These are phyloP conservation scores for Paramecium primaurelia DNA, from an alignment of 73 alveolate genomes.

Conservation along the genomic window DNA sequence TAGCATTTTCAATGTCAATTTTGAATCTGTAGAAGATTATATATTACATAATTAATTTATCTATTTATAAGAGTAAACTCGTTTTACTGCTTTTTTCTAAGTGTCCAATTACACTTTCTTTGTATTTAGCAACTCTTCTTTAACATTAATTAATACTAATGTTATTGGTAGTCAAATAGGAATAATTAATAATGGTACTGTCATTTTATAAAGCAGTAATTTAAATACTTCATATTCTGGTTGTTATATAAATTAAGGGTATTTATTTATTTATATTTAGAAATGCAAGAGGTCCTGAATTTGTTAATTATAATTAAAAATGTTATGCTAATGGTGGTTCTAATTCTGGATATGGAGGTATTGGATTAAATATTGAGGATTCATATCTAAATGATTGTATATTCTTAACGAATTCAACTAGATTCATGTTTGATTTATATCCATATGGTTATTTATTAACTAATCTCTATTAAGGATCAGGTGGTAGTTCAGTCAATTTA, in stretches of 20 bases:
- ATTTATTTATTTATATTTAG: not conserved
- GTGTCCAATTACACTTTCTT: not conserved
- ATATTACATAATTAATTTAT: not conserved
- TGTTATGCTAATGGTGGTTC: constrained; percentile 48
- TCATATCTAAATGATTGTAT: not conserved
- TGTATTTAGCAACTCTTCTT: not conserved
- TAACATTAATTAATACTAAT: not conserved
- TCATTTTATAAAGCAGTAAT: not conserved
- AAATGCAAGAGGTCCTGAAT: constrained; percentile 32
- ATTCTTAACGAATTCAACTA: constrained; percentile 14
- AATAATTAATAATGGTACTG: not conserved
- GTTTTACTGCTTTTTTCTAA: not conserved
- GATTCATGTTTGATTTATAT: constrained; percentile 41
- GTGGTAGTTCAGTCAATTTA: not conserved
- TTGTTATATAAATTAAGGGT: not conserved
- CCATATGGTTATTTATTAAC: constrained; percentile 13
- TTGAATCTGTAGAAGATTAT: not conserved
- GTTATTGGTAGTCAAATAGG: not conserved
- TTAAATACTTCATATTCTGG: not conserved
- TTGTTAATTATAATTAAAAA: not conserved
- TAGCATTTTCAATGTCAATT: not conserved
- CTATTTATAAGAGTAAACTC: not conserved
- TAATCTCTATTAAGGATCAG: not conserved
- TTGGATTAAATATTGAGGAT: not conserved
- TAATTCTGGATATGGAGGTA: constrained; percentile 32